phyloP scores from a whole-genome alignment of 768 basidiomycete genomes.

The Podaxis sp. region DNA sequence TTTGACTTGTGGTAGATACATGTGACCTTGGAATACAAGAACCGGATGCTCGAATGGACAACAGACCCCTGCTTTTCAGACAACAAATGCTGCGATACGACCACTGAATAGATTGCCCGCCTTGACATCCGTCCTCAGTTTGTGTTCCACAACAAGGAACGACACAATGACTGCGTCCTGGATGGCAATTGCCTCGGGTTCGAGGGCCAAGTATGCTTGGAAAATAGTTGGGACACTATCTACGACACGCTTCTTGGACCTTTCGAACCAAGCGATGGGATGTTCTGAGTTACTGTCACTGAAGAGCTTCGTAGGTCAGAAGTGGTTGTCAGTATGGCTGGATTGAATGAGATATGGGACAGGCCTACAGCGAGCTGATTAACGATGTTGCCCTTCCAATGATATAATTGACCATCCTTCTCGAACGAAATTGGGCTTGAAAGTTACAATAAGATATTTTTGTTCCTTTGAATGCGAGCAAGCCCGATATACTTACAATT shows the following conservation, averaged over 20 bases:
- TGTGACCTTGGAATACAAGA: neutral
- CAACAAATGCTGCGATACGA: neutral
- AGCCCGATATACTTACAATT: constrained; percentile 18
- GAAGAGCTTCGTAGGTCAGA: neutral
- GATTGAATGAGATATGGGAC: neutral
- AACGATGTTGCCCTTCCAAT: constrained; percentile 21
- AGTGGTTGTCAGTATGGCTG: neutral
- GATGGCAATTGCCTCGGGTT: neutral
- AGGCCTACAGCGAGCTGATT: constrained; percentile 21
- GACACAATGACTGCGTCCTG: neutral
- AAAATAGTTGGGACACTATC: neutral
- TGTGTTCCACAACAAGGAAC: neutral
- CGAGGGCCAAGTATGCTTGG: neutral
- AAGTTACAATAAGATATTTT: neutral
- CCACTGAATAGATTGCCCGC: neutral
- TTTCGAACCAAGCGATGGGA: neutral
- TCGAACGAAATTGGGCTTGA: constrained; percentile 25
- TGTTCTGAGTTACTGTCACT: neutral
- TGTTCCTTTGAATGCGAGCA: neutral
- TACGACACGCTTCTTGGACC: neutral
- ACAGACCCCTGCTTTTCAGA: neutral
- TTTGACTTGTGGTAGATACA: constrained; percentile 67
- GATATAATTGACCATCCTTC: constrained; percentile 18
- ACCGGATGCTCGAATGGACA: neutral
- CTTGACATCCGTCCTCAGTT: neutral